Evolutionary conservation across 1,139 yeast species (phyloP).

Genomic region (Taiozyma sp.): DNA sequence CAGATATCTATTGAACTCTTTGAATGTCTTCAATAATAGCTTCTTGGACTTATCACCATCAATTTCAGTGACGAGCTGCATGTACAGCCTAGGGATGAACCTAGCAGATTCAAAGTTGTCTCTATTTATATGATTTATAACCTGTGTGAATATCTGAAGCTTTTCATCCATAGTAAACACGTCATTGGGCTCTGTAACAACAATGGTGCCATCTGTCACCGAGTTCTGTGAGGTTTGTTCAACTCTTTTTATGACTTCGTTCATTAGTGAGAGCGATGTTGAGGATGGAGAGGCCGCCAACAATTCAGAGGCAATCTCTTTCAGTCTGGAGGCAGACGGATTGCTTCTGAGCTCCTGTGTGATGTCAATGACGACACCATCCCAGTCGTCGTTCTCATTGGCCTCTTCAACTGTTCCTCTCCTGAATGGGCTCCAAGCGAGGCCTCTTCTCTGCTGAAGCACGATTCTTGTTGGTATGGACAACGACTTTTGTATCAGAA

Average conservation of each 20-base stretch:
- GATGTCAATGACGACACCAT: conserved; percentile 7
- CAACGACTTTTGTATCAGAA: not conserved
- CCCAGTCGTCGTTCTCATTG: conserved; percentile 1
- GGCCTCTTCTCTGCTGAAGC: not conserved
- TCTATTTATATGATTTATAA: conserved; percentile 6
- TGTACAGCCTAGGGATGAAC: conserved; percentile 19
- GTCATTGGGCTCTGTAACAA: not conserved
- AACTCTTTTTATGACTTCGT: conserved; percentile 15
- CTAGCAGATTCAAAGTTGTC: conserved; percentile 18
- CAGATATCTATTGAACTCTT: conserved; percentile 13
- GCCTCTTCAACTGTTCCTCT: conserved; percentile 1
- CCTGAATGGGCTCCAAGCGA: conserved; percentile 10
- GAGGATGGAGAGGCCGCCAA: not conserved
- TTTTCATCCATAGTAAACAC: conserved; percentile 8
- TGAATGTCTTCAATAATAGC: conserved; percentile 7
- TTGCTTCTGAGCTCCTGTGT: conserved; percentile 9
- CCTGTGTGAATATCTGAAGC: conserved; percentile 7
- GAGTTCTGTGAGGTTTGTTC: conserved; percentile 1
- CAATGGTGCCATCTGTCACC: not conserved
- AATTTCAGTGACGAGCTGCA: conserved; percentile 11
- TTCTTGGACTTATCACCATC: not conserved
- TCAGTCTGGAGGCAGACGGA: conserved; percentile 1
- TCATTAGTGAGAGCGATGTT: conserved; percentile 15
- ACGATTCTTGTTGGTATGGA: not conserved
- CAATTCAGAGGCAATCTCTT: conserved; percentile 2